Evolutionary conservation across 2,329 filamentous ascomycete genomes (phyloP).

Genomic region (Aureobasidium sp.): DNA sequence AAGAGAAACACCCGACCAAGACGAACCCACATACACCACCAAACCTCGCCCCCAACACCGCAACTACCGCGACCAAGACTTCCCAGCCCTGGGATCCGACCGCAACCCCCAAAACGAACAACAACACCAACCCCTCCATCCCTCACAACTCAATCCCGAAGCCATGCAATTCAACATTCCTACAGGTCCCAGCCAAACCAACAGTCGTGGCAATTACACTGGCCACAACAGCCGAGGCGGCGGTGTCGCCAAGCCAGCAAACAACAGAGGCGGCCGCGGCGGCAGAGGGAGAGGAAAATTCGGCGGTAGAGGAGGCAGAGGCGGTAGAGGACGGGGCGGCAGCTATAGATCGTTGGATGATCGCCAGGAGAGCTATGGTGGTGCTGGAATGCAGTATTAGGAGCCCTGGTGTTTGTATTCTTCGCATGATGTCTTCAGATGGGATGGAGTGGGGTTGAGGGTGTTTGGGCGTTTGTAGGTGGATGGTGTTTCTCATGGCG

Average conservation of each 20-base stretch:
- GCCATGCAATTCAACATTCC: conserved; percentile 18
- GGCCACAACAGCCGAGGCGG: conserved; percentile 29
- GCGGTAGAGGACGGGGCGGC: conserved; percentile 24
- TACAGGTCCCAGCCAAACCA: conserved; percentile 27
- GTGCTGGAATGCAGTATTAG: conserved; percentile 32
- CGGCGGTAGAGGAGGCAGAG: conserved; percentile 28
- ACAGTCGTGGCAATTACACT: conserved; percentile 19
- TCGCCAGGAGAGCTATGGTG: conserved; percentile 29
- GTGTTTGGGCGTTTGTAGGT: neutral
- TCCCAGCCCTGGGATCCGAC: conserved; percentile 24
- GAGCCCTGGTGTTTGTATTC: neutral
- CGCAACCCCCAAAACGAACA: conserved; percentile 18
- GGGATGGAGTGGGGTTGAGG: neutral
- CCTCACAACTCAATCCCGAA: conserved; percentile 22
- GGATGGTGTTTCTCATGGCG: neutral
- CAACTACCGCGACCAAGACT: conserved; percentile 41
- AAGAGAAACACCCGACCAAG: conserved; percentile 50
- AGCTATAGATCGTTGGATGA: conserved; percentile 41
- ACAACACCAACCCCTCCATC: conserved; percentile 16
- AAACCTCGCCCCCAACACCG: conserved; percentile 51
- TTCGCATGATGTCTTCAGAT: neutral
- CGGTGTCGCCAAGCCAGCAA: conserved; percentile 29
- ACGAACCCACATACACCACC: conserved; percentile 58
- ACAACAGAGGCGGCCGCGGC: conserved; percentile 33
- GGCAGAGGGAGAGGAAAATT: conserved; percentile 35